Evolutionary conservation across 2,329 filamentous ascomycete species (phyloP).

Genomic region (Plectosphaerella sp.): DNA sequence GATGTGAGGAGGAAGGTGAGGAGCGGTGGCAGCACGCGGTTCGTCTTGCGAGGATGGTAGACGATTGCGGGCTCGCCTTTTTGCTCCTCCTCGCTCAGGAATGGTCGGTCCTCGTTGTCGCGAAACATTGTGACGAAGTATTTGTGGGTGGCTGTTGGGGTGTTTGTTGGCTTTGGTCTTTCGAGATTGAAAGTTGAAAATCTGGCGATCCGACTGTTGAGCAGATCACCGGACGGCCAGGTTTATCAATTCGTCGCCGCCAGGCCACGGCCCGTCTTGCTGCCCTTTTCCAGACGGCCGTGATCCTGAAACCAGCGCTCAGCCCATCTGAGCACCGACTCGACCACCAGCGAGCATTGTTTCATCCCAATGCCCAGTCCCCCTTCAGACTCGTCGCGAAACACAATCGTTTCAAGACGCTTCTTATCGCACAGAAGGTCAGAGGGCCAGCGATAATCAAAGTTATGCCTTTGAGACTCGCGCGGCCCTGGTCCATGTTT

Average conservation of each 20-base stretch:
- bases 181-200: not conserved
- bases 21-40: slow-evolving; percentile 9
- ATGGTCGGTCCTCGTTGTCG: slow-evolving; percentile 1
- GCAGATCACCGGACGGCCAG: slow-evolving; percentile 32
- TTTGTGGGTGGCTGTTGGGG: not conserved
- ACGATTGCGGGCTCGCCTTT: not conserved
- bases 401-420: not conserved
- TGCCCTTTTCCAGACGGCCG: not conserved
- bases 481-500: not conserved
- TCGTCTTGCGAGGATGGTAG: not conserved
- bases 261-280: no score
- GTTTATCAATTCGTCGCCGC: not conserved
- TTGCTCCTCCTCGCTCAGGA: not conserved
- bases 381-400: not conserved
- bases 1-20: slow-evolving; percentile 15
- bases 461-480: not conserved
- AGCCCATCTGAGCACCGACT: not conserved
- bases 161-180: not conserved
- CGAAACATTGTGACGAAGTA: not conserved
- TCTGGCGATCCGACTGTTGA: not conserved
- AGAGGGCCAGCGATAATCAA: not conserved
- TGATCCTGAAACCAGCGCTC: not conserved
- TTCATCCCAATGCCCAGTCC: not conserved
- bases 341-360: not conserved
- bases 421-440: not conserved